Conservation (phyloP, 306 rosid genomes). For the Cajanus cajan region DNA sequence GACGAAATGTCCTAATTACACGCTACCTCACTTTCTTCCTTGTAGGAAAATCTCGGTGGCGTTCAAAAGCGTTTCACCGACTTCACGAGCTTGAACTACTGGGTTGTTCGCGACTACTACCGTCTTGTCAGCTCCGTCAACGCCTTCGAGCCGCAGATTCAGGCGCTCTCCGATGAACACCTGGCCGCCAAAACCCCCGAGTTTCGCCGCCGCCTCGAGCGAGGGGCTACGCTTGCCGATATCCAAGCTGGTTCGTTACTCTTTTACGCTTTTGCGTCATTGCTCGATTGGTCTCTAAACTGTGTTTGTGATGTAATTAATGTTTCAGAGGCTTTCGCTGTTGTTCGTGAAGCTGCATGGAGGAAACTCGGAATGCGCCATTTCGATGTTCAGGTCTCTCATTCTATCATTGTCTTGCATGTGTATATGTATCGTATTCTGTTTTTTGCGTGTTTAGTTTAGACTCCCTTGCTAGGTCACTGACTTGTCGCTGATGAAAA, state of each 20-base stretch:
- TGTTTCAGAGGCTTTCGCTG: constrained; percentile 87
- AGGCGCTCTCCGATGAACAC: constrained; percentile 70
- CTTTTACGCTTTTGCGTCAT: not conserved
- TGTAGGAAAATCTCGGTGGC: constrained; percentile 62
- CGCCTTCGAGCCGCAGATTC: constrained; percentile 58
- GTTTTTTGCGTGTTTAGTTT: not conserved
- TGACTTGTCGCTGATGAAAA: constrained; percentile 20
- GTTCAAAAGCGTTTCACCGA: constrained; percentile 57
- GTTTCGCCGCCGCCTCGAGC: constrained; percentile 64
- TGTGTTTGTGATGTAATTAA: not conserved
- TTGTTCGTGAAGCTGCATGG: constrained; percentile 95
- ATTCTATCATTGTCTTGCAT: not conserved
- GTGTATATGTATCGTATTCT: not conserved
- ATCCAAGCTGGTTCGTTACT: constrained; percentile 75
- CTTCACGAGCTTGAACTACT: constrained; percentile 67
- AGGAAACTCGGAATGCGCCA: constrained; percentile 98
- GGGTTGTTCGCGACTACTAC: constrained; percentile 83
- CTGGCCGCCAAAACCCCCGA: constrained; percentile 69
- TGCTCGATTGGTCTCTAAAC: not conserved
- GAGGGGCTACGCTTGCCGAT: constrained; percentile 79
- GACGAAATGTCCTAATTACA: not conserved
- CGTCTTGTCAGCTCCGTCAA: constrained; percentile 80
- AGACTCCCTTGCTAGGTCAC: not conserved
- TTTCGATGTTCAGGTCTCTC: constrained; percentile 92
- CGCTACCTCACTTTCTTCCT: constrained; percentile 15